Evolutionary conservation across 2,329 filamentous ascomycete species (phyloP), one percentile per base, ranked within the genome.

Genomic region (Clarireedia hainanense): DNA sequence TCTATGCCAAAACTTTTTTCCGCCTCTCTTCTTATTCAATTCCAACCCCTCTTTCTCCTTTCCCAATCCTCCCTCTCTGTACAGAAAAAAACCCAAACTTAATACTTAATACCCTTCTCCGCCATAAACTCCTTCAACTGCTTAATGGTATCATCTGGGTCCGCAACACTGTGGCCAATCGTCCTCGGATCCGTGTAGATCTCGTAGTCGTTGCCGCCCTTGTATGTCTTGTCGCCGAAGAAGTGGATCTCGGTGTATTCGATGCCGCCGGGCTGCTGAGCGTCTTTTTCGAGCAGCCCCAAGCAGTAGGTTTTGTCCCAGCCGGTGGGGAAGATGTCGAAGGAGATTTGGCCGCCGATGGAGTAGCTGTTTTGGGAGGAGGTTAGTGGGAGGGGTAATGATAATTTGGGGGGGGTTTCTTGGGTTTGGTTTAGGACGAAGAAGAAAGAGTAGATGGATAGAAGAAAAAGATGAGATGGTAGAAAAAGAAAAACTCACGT

Each of bases 221-320:
- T 74, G 69, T 83, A 85, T 26, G 89, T 89, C 85, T 97, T 99
- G 80, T 99, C 94, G 63, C 94, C 94, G 68, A 97, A 99, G 81
- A 97, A 97, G 78, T 97, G 94, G 65, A 97, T 87, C 46, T 82
- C 92, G 64, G 83, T 89, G 78, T 92, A 97, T 24, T 84, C 75
- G 61, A 95, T 76, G 60, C 86, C 85, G 67, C 82, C 85, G 42
- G 80, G 77, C 70, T 80, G 78, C 74, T 80, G 75, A 61, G 86
- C 85, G 72, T 96, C 91, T 61, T 80, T 80, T 75, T 94, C 89
- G 60, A 97, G 77, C 73, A 96, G 91, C 65, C 82, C 78, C 64
- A 97, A 79, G 76, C 91, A 96, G 80, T 96, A 99, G 9, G 89
- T 96, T 84, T 97, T 99, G 76, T 99, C 94, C 94, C 94, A 99